These are phyloP conservation scores for Nymphaea thermarum DNA, from an alignment of 164 flowering plant species.

Conservation along the genomic window DNA sequence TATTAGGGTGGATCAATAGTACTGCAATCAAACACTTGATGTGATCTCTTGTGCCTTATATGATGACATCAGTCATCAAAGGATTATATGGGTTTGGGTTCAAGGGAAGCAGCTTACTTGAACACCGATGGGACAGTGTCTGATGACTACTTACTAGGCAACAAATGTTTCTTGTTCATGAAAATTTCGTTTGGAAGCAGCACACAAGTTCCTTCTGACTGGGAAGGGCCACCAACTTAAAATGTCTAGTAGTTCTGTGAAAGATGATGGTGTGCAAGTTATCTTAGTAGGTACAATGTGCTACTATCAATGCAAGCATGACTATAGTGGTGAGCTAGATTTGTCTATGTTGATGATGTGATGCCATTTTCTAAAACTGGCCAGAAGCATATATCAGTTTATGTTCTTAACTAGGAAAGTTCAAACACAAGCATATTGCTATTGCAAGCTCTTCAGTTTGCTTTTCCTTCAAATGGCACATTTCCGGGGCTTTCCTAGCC, in stretches of 20 bases:
- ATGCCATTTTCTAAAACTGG: constrained; percentile 55
- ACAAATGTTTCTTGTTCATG: not conserved
- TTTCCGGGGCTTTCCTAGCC: too few species aligned
- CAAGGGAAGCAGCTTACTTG: not conserved
- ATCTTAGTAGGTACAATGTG: constrained; percentile 64
- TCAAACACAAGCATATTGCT: constrained; percentile 6
- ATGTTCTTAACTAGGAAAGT: constrained; percentile 25
- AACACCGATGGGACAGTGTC: not conserved
- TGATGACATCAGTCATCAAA: constrained; percentile 13
- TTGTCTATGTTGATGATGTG: constrained; percentile 37
- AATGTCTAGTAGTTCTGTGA: constrained; percentile 11
- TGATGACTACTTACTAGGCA: too few species aligned
- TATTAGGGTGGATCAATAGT: constrained; percentile 56
- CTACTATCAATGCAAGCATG: constrained; percentile 42
- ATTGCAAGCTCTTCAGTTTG: constrained; percentile 28
- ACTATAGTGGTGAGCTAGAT: constrained; percentile 39
- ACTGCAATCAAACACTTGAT: constrained; percentile 64
- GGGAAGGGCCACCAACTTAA: not conserved
- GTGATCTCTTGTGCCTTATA: constrained; percentile 44
- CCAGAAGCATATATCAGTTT: constrained; percentile 57
- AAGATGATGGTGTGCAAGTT: constrained; percentile 22
- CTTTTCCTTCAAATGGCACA: constrained; percentile 55
- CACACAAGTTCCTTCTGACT: not conserved
- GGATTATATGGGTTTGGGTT: constrained; percentile 8
- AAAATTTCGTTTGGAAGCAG: not conserved